Base-by-base conservation (phyloP, 331 rosid genomes). In the Rhamnella rubrinervis region DNA sequence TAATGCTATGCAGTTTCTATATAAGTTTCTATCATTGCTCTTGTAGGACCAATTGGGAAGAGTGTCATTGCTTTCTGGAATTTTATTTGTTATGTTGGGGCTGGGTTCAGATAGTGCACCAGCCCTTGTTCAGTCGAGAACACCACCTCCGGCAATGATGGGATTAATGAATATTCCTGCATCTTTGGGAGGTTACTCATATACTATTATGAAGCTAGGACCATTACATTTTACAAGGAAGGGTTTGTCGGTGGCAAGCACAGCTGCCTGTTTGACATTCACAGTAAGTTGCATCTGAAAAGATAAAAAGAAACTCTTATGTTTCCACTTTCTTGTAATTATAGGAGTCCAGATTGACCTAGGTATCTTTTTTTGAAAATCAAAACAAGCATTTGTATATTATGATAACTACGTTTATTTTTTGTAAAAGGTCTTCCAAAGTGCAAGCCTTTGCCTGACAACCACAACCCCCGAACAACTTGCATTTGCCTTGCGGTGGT, bases 381-480 rank as follows among this genome's bases (percentile, higher is more conserved):
- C 70, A 8, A 59, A 50, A 61, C 8, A 35, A 41, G 12, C 49
- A 5, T 63, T 75, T 55, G 15, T 52, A 71, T 60, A 40, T 75
- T 65, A 79, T 73, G 74, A 73, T 60, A 71, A 65, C 55, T 76
- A 60, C 78, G 14, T 68, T 70, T 61, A 25, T 81, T 77, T 77
- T 75, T 64, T 71, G 67, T 80, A 63, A 62, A 79, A 93, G 98
- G 96, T 93, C 71, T 93, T 93, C 82, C 98, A 93, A 90, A 93
- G 98, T 84, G 98, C 89, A 1, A 90, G 98, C 86, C 96, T 93
- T 68, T 93, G 98, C 86, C 87, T 93, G 62, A 83, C 92, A 70
- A 93, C 98, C 63, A 93, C 97, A 35, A 80, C 95, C 26, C 98
- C 98, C 8, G 98, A 93, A 80, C 95, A 93, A 68, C 89, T 93